These are phyloP conservation scores for Botrytis elliptica DNA, from an alignment of 2,329 filamentous ascomycete species.

Conservation along the genomic window DNA sequence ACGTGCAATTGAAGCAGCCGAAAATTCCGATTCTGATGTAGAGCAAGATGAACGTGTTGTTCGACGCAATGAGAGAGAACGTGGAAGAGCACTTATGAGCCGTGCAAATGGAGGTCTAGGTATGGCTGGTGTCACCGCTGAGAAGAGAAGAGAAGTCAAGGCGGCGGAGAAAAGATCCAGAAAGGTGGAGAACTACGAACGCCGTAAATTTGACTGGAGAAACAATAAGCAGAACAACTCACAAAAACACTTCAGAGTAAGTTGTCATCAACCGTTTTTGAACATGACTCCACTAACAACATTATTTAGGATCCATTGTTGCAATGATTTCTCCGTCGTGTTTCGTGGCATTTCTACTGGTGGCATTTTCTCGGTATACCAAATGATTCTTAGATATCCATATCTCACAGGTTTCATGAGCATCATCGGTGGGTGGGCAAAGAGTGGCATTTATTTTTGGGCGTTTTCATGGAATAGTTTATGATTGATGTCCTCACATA, in stretches of 20 bases:
- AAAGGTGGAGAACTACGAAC: constrained; percentile 61
- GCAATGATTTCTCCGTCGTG: constrained; percentile 32
- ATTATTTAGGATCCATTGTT: constrained; percentile 38
- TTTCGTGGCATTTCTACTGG: constrained; percentile 18
- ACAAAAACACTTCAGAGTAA: constrained; percentile 64
- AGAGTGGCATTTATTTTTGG: constrained; percentile 8
- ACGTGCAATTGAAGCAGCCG: constrained; percentile 57
- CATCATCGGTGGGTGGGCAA: constrained; percentile 13
- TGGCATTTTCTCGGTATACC: constrained; percentile 16
- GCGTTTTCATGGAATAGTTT: constrained; percentile 11
- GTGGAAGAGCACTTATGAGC: constrained; percentile 57
- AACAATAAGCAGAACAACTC: constrained; percentile 71
- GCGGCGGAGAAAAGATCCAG: constrained; percentile 67
- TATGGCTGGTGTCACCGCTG: constrained; percentile 74
- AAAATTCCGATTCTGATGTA: constrained; percentile 49
- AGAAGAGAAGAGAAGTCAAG: constrained; percentile 67
- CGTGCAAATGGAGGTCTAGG: constrained; percentile 72
- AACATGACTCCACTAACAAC: constrained; percentile 29
- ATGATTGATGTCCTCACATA: constrained; percentile 6
- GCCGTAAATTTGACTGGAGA: constrained; percentile 64
- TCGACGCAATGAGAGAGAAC: constrained; percentile 42
- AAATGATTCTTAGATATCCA: constrained; percentile 12
- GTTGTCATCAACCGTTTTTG: constrained; percentile 32
- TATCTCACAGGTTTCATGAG: constrained; percentile 14
- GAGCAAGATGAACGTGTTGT: constrained; percentile 43